phyloP scores from a whole-genome alignment of 2,329 filamentous ascomycete species.

The Trichoderma pleuroti region DNA sequence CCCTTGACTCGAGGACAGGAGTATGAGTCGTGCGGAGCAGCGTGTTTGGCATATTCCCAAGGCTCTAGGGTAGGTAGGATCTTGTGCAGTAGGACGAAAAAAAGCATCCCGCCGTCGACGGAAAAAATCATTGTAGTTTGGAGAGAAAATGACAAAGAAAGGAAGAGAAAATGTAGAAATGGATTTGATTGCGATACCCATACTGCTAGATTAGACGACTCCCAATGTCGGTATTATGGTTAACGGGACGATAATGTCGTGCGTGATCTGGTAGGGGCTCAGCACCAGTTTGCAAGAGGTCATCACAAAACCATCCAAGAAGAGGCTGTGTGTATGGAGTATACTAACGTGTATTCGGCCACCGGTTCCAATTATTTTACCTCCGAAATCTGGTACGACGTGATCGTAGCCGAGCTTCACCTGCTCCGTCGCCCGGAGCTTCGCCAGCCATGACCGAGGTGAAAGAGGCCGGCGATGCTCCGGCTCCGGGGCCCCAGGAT shows the following conservation, averaged over 20 bases:
- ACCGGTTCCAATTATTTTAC: background rate
- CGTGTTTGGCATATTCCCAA: background rate
- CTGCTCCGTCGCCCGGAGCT: slow-evolving; percentile 7
- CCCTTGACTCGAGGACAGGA: background rate
- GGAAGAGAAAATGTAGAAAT: background rate
- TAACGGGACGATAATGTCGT: background rate
- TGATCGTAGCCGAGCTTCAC: background rate
- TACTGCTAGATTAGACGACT: background rate
- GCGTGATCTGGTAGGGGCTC: background rate
- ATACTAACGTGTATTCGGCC: background rate
- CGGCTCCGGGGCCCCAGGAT: slow-evolving; percentile 6
- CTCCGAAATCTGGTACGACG: background rate
- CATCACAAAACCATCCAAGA: no score
- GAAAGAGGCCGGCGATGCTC: slow-evolving; percentile 9
- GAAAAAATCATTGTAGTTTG: background rate
- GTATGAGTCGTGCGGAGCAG: background rate
- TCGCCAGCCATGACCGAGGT: slow-evolving; percentile 11
- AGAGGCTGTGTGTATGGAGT: background rate
- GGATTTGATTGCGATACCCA: background rate
- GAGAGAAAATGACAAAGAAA: background rate
- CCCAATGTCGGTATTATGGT: background rate
- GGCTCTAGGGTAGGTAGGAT: background rate
- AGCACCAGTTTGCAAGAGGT: no score
- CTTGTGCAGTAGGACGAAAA: background rate
- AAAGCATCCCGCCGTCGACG: background rate